A percentile compares a stretch with the other conserved stretches of the same genome.
phyloP scores from a whole-genome alignment of 2,329 filamentous ascomycete species.

The Claviceps paspali region DNA sequence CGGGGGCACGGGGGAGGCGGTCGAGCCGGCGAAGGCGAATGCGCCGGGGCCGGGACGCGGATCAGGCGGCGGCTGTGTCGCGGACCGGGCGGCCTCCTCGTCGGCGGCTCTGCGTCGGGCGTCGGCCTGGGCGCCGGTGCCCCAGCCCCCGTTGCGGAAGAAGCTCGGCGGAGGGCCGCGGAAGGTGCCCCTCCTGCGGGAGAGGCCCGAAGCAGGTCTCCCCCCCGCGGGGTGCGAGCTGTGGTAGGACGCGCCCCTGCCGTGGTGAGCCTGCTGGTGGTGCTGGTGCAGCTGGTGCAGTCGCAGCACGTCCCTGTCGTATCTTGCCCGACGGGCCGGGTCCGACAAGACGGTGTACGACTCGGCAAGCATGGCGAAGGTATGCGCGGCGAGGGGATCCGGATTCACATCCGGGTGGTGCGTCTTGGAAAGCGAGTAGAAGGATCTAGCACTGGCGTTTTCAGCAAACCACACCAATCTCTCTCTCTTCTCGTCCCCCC shows the following conservation, averaged over 20 bases:
- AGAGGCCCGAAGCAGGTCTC: slow-evolving; percentile 67
- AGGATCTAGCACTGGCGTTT: no score
- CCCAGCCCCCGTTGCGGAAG: slow-evolving; percentile 70
- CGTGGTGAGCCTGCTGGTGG: slow-evolving; percentile 16
- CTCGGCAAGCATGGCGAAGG: slow-evolving; percentile 72
- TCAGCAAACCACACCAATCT: no score
- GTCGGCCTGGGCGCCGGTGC: slow-evolving; percentile 40
- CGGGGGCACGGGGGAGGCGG: slow-evolving; percentile 41
- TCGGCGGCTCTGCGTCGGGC: slow-evolving; percentile 39
- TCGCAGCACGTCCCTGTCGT: slow-evolving; percentile 57
- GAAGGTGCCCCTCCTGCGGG: slow-evolving; percentile 59
- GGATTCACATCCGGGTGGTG: slow-evolving; percentile 91
- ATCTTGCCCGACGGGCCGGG: slow-evolving; percentile 57
- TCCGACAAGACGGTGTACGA: slow-evolving; percentile 67
- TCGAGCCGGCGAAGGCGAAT: slow-evolving; percentile 23
- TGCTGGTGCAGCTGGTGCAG: slow-evolving; percentile 19
- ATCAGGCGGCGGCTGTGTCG: no score
- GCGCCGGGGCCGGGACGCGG: slow-evolving; percentile 38
- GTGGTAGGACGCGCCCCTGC: slow-evolving; percentile 40
- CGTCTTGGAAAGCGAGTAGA: slow-evolving; percentile 80
- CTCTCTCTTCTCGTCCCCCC: no score
- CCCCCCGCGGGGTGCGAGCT: slow-evolving; percentile 51
- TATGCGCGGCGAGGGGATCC: slow-evolving; percentile 55
- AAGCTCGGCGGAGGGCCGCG: slow-evolving; percentile 80
- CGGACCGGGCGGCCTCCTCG: not conserved